Percentiles rank a stretch among this genome's conserved stretches.
Evolutionary conservation across 441 rosid species (phyloP).

Genomic region (Pelargonium fulgidum): DNA sequence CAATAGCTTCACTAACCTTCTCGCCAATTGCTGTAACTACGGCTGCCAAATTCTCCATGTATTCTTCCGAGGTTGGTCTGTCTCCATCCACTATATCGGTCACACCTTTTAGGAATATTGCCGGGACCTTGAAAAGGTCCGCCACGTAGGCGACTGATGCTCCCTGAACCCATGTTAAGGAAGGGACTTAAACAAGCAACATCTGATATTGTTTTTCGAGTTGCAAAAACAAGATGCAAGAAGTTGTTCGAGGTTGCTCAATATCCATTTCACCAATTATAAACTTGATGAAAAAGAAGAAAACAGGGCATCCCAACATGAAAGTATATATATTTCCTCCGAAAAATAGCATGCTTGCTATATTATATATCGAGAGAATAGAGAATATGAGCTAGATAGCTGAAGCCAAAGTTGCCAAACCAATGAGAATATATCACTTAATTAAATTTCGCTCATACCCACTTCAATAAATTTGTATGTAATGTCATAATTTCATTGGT

Average conservation of each 20-base stretch:
- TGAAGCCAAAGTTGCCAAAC: no score
- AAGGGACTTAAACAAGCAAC: neutral
- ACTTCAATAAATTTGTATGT: no score
- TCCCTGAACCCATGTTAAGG: constrained; percentile 43
- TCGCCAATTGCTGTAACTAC: constrained; percentile 67
- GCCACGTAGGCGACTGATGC: constrained; percentile 96
- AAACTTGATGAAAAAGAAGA: no score
- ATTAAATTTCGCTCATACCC: no score
- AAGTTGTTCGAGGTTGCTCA: neutral
- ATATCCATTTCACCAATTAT: no score
- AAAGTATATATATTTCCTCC: no score
- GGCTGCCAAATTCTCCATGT: constrained; percentile 65
- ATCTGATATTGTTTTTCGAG: neutral
- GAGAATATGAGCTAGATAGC: no score
- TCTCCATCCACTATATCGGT: constrained; percentile 81
- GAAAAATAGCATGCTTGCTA: no score
- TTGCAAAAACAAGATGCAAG: neutral
- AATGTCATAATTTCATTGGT: no score
- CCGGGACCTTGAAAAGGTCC: constrained; percentile 76
- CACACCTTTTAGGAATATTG: constrained; percentile 73
- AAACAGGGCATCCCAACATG: no score
- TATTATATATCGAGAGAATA: no score
- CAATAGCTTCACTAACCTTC: constrained; percentile 51
- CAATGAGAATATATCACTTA: no score
- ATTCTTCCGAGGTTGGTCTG: constrained; percentile 82